Evolutionary conservation across 208 protist genomes (phyloP).

Genomic region (Zelonia costaricensis): DNA sequence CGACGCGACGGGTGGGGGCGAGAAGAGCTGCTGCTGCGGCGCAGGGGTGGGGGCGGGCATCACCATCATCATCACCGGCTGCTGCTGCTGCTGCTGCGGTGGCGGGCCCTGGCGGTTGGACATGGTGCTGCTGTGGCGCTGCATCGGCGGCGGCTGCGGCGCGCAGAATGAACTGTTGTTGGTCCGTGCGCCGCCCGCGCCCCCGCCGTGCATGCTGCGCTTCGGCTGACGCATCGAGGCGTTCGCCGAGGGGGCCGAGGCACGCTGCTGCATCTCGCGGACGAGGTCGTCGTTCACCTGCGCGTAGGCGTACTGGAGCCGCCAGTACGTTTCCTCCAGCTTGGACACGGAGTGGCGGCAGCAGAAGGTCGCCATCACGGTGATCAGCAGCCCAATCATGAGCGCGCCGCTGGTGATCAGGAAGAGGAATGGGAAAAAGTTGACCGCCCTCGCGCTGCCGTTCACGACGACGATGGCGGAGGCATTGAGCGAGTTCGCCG

Average conservation of each 20-base stretch:
- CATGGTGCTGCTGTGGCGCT: neutral
- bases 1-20: neutral
- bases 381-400: constrained; percentile 17
- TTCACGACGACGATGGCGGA: constrained; percentile 12
- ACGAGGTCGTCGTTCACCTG: constrained; percentile 17
- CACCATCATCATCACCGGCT: neutral
- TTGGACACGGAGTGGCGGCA: constrained; percentile 8
- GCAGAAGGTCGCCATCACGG: constrained; percentile 16
- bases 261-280: constrained; percentile 3
- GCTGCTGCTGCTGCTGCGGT: neutral
- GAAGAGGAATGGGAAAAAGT: constrained; percentile 28
- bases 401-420: constrained; percentile 13
- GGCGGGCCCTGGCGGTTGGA: neutral
- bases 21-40: neutral
- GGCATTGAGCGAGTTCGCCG: neutral
- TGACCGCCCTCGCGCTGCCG: neutral
- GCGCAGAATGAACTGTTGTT: no score
- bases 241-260: neutral
- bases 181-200: no score
- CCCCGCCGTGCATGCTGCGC: neutral
- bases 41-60: neutral
- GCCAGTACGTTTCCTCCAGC: constrained; percentile 28
- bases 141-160: constrained; percentile 1
- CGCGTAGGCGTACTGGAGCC: constrained; percentile 17
- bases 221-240: neutral